Percentiles rank a stretch among this genome's conserved stretches.
Evolutionary conservation across 2,329 filamentous ascomycete genomes (phyloP).

Genomic region (Cryphonectria parasitica): DNA sequence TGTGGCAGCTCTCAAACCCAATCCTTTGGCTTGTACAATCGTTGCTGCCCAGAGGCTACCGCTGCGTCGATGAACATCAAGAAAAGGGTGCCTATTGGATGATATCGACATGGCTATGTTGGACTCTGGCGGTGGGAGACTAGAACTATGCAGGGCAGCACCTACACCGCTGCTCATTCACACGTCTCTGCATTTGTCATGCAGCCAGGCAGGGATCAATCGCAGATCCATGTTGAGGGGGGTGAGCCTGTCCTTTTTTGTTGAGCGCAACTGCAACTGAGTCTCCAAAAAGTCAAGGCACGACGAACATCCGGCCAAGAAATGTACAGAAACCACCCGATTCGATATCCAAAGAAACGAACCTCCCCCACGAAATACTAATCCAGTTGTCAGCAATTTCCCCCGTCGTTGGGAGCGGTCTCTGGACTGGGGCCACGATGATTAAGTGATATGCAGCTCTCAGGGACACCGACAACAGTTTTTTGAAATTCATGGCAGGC

Average conservation of each 20-base stretch:
- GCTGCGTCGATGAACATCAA: background rate
- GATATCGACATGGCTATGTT: background rate
- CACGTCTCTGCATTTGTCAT: background rate
- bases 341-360: background rate
- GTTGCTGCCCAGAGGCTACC: too few relatives aligned
- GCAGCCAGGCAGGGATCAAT: background rate
- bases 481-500: background rate
- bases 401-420: background rate
- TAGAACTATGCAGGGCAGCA: background rate
- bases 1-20: background rate
- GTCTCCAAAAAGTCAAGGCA: background rate
- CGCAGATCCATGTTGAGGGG: background rate
- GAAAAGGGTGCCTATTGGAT: background rate
- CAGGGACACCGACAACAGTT: background rate
- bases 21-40: background rate
- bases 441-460: background rate
- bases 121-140: background rate
- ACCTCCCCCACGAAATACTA: background rate
- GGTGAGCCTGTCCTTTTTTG: background rate
- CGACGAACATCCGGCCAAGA: background rate
- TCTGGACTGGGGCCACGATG: background rate
- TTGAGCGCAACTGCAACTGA: background rate
- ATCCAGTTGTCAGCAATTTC: background rate
- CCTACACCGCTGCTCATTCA: background rate
- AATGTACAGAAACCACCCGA: background rate